Evolutionary conservation across 257 asterid species (phyloP).

Genomic region (Fraxinus pennsylvanica): DNA sequence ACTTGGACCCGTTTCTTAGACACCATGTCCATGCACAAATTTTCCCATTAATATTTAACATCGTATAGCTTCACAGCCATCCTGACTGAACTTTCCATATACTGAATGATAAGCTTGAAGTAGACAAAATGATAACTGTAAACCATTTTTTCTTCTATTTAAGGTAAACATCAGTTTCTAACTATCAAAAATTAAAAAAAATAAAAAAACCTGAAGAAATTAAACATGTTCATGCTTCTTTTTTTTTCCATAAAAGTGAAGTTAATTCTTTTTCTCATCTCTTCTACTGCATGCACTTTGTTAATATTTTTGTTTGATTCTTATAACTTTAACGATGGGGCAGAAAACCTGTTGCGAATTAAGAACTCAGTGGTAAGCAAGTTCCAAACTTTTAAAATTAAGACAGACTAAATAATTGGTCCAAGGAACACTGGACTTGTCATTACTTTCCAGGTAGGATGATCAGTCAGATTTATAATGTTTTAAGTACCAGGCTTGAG

Average conservation of each 20-base stretch:
- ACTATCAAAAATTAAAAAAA: not conserved
- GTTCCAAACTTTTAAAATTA: not conserved
- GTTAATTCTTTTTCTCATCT: not conserved
- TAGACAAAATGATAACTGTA: not conserved
- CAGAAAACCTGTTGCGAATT: not conserved
- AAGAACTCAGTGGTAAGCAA: not conserved
- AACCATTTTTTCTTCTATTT: not conserved
- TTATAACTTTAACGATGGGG: not conserved
- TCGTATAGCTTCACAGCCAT: not conserved
- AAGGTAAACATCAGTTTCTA: not conserved
- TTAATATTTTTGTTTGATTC: not conserved
- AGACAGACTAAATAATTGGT: not conserved
- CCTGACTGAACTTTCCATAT: not conserved
- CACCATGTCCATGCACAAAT: not conserved
- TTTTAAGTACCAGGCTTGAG: not conserved
- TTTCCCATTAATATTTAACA: not conserved
- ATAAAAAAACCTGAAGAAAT: not conserved
- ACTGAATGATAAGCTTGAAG: not conserved
- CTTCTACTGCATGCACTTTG: not conserved
- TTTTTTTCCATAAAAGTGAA: not conserved
- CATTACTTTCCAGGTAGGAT: not conserved
- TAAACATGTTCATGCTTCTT: not conserved
- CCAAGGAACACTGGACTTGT: not conserved
- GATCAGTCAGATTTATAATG: not conserved
- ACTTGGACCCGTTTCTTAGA: not conserved